Percentiles rank a stretch among this genome's conserved stretches.
These are phyloP conservation scores for Canna indica DNA, from an alignment of 176 grass and related monocot species.

Conservation along the genomic window DNA sequence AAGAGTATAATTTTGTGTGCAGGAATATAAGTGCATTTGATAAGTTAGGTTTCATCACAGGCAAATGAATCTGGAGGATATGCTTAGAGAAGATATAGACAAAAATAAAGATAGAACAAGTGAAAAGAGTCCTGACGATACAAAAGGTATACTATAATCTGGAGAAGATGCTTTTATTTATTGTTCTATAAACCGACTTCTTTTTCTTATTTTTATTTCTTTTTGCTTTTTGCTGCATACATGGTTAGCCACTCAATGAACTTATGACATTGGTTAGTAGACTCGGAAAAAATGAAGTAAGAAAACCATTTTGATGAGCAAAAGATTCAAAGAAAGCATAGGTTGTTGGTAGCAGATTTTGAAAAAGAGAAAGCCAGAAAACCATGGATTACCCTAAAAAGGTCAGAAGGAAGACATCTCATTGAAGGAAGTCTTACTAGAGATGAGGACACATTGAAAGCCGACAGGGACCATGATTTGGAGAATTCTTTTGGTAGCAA, in stretches of 20 bases:
- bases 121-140: neutral
- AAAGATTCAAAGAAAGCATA: too few species aligned
- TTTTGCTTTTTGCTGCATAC: neutral
- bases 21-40: neutral
- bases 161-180: neutral
- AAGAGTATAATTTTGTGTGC: neutral
- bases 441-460: too few species aligned
- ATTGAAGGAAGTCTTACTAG: too few species aligned
- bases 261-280: too few species aligned
- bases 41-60: neutral
- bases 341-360: too few species aligned
- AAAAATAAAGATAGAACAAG: constrained; percentile 1
- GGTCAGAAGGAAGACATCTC: too few species aligned
- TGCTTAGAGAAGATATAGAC: neutral
- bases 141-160: constrained; percentile 5
- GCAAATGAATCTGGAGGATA: neutral
- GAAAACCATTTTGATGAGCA: too few species aligned
- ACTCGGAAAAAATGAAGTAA: too few species aligned
- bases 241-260: neutral
- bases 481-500: too few species aligned
- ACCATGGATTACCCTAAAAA: too few species aligned
- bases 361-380: too few species aligned
- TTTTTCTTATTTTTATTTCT: neutral
- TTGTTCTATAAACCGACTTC: neutral
- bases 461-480: too few species aligned